phyloP scores from a whole-genome alignment of 2,329 filamentous ascomycete genomes.

The Ceratocystis harringtonii region DNA sequence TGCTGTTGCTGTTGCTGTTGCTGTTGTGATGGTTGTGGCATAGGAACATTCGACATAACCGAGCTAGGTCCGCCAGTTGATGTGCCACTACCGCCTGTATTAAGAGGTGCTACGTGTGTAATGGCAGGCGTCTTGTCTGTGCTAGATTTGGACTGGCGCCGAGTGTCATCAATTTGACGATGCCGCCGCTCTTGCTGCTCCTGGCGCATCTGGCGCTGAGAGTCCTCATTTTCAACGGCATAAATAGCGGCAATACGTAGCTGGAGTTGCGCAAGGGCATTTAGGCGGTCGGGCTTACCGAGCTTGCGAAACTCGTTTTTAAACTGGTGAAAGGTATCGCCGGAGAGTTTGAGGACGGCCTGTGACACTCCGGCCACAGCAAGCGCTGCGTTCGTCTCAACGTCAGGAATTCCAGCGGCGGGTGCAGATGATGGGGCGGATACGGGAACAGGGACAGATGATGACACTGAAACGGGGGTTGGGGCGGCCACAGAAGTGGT shows the following conservation, averaged over 20 bases:
- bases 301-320: conserved; percentile 32
- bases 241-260: conserved; percentile 31
- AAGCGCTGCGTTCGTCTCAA: conserved; percentile 27
- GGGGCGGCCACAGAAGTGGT: background rate
- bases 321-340: conserved; percentile 31
- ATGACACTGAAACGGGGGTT: background rate
- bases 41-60: conserved; percentile 14
- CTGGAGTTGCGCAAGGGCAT: conserved; percentile 28
- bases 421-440: background rate
- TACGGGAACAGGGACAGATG: background rate
- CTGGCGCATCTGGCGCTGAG: conserved; percentile 28
- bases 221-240: conserved; percentile 31
- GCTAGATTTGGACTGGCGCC: conserved; percentile 18
- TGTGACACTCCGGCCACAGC: conserved; percentile 29
- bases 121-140: background rate
- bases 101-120: conserved; percentile 4
- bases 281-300: conserved; percentile 28
- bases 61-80: conserved; percentile 9
- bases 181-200: conserved; percentile 28
- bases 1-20: conserved; percentile 10
- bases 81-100: background rate
- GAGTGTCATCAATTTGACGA: conserved; percentile 26
- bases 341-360: conserved; percentile 27
- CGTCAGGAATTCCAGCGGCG: conserved; percentile 24
- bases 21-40: background rate